Evolutionary conservation across 2,329 filamentous ascomycete species (phyloP).

Genomic region (Lithohypha guttulata): DNA sequence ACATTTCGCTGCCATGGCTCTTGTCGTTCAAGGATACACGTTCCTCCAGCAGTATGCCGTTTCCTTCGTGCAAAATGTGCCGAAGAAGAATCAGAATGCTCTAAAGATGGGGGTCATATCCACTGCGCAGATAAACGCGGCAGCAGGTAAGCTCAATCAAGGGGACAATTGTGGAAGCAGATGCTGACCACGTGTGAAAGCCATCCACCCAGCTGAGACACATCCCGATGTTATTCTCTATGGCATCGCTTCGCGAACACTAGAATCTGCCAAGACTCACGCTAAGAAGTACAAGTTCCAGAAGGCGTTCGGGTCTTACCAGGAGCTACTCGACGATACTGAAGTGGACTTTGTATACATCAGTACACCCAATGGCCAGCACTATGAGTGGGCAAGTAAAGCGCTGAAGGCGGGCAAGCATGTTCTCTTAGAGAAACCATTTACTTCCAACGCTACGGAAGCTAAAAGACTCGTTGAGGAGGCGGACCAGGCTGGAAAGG

Average conservation of each 20-base stretch:
- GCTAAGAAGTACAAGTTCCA: slow-evolving; percentile 36
- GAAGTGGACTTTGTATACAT: slow-evolving; percentile 43
- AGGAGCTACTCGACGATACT: not conserved
- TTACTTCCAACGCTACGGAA: slow-evolving; percentile 37
- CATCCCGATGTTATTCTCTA: slow-evolving; percentile 45
- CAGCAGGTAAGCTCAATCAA: not conserved
- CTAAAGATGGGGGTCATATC: slow-evolving; percentile 6
- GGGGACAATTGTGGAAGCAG: not conserved
- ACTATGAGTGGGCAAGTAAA: slow-evolving; percentile 39
- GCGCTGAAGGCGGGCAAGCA: slow-evolving; percentile 43
- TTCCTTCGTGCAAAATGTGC: not conserved
- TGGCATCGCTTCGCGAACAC: slow-evolving; percentile 43
- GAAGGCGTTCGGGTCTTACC: slow-evolving; percentile 6
- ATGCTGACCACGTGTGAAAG: not conserved
- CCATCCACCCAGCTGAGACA: slow-evolving; percentile 38
- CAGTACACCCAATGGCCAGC: slow-evolving; percentile 32
- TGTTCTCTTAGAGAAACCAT: slow-evolving; percentile 47
- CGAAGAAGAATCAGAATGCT: not conserved
- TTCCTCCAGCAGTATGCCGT: too few species aligned
- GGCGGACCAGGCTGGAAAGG: slow-evolving; percentile 29
- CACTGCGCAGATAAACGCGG: slow-evolving; percentile 8
- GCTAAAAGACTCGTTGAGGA: slow-evolving; percentile 36
- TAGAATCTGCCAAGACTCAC: slow-evolving; percentile 36
- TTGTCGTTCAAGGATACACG: too few species aligned
- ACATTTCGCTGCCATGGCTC: too few species aligned